These are phyloP conservation scores for Penicillium frequentans DNA, from an alignment of 2,329 filamentous ascomycete species.

Conservation along the genomic window DNA sequence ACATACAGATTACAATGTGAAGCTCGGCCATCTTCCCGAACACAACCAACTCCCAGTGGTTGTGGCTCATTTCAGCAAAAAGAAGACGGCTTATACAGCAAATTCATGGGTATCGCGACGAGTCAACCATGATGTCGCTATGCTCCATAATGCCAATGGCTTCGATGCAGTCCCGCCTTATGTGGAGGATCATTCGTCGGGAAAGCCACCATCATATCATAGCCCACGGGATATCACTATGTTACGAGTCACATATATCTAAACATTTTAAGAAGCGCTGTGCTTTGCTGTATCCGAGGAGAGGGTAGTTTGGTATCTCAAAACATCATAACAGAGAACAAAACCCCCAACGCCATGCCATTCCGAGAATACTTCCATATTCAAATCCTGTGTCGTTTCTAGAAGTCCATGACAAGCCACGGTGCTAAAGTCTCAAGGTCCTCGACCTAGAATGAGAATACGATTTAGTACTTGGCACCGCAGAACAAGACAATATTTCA, in stretches of 20 bases:
- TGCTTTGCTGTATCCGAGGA: not conserved
- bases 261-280: not conserved
- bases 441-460: constrained; percentile 60
- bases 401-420: constrained; percentile 85
- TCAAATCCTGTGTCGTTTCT: constrained; percentile 1
- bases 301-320: constrained; percentile 24
- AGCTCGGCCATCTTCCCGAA: constrained; percentile 24
- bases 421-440: constrained; percentile 86
- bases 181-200: constrained; percentile 22
- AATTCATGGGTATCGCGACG: constrained; percentile 21
- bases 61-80: constrained; percentile 25
- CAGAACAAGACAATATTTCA: not conserved
- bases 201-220: constrained; percentile 19
- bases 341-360: constrained; percentile 8
- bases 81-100: constrained; percentile 21
- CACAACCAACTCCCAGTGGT: constrained; percentile 27
- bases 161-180: constrained; percentile 23
- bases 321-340: constrained; percentile 9
- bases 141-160: constrained; percentile 26
- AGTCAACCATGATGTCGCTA: constrained; percentile 25
- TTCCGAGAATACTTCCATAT: not conserved
- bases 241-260: constrained; percentile 17
- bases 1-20: constrained; percentile 21
- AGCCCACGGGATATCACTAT: constrained; percentile 24
- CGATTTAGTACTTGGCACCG: not conserved